phyloP scores from a whole-genome alignment of 208 protist species.

The Trypanosoma grayi region DNA sequence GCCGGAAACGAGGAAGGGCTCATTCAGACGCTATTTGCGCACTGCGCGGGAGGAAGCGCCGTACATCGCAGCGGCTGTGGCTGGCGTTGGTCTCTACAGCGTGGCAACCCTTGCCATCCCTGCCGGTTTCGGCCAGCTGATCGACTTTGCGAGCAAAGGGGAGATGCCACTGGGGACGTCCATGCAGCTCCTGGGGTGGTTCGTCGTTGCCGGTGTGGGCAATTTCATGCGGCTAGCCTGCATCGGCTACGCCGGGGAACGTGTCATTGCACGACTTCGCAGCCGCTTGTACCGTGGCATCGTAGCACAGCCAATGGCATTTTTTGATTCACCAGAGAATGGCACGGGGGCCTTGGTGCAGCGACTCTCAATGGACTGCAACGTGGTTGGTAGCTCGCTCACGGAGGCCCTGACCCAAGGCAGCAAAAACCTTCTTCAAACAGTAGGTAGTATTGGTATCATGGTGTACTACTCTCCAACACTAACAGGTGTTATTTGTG shows the following conservation, averaged over 20 bases:
- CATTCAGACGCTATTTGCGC: constrained; percentile 61
- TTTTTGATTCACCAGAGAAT: constrained; percentile 82
- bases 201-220: constrained; percentile 57
- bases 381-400: constrained; percentile 76
- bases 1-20: constrained; percentile 47
- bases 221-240: constrained; percentile 73
- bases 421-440: constrained; percentile 85
- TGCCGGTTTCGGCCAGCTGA: constrained; percentile 73
- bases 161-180: constrained; percentile 78
- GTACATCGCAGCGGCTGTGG: constrained; percentile 64
- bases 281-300: constrained; percentile 59
- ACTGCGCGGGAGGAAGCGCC: constrained; percentile 44
- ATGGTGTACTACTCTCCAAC: constrained; percentile 90
- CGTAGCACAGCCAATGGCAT: constrained; percentile 60
- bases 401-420: constrained; percentile 77
- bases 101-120: constrained; percentile 82
- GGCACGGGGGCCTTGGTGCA: constrained; percentile 73
- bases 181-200: constrained; percentile 75
- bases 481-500: constrained; percentile 75
- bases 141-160: constrained; percentile 77
- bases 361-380: constrained; percentile 88
- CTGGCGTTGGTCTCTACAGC: constrained; percentile 70
- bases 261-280: constrained; percentile 71
- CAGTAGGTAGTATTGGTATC: constrained; percentile 68
- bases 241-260: constrained; percentile 75